Evolutionary conservation across 1,284 basidiomycete genomes (phyloP).

Genomic region (Inonotus hispidus): DNA sequence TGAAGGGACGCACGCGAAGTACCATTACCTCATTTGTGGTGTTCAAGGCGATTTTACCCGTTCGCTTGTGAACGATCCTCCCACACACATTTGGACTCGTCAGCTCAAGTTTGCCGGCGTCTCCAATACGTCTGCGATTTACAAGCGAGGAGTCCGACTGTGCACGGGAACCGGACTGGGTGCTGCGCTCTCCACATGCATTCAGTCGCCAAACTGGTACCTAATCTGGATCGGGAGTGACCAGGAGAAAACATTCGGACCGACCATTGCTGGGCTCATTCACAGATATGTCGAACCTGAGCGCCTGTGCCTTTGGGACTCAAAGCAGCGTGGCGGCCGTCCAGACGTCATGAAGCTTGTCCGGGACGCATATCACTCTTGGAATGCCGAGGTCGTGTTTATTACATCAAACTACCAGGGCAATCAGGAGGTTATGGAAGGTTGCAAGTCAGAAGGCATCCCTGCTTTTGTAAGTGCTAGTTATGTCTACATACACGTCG

Average conservation of each 20-base stretch:
- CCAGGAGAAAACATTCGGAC: slow-evolving; percentile 40
- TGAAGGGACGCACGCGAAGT: slow-evolving; percentile 52
- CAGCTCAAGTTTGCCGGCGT: slow-evolving; percentile 51
- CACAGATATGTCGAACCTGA: slow-evolving; percentile 48
- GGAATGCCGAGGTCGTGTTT: slow-evolving; percentile 54
- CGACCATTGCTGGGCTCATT: slow-evolving; percentile 42
- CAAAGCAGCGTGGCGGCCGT: slow-evolving; percentile 44
- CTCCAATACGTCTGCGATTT: slow-evolving; percentile 39
- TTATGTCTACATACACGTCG: background rate
- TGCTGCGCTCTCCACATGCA: slow-evolving; percentile 39
- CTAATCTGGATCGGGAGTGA: slow-evolving; percentile 54
- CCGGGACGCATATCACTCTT: slow-evolving; percentile 33
- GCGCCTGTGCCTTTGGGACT: slow-evolving; percentile 58
- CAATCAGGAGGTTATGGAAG: slow-evolving; percentile 64
- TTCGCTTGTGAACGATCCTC: slow-evolving; percentile 53
- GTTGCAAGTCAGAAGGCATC: slow-evolving; percentile 56
- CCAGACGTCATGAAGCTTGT: slow-evolving; percentile 40
- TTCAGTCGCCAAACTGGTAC: slow-evolving; percentile 59
- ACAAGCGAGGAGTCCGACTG: slow-evolving; percentile 39
- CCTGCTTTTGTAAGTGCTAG: slow-evolving; percentile 47
- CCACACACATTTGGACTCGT: slow-evolving; percentile 61
- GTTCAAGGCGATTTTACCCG: slow-evolving; percentile 70
- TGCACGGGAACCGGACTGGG: slow-evolving; percentile 42
- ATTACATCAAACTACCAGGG: slow-evolving; percentile 61
- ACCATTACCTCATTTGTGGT: slow-evolving; percentile 67